phyloP scores from a whole-genome alignment of 1,284 basidiomycete species.

The Xerocomus nothofagi region DNA sequence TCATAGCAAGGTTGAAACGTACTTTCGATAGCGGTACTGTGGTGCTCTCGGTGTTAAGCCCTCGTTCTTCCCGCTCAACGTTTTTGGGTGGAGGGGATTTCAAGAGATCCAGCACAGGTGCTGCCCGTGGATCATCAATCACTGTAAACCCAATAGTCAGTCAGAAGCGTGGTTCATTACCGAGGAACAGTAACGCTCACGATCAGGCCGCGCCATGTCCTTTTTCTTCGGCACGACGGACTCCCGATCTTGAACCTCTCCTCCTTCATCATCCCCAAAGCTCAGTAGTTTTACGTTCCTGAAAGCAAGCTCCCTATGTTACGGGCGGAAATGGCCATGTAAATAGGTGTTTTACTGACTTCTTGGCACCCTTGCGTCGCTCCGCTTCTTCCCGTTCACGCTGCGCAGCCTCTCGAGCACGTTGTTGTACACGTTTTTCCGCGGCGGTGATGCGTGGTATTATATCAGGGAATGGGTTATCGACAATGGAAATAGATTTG shows the following conservation, averaged over 20 bases:
- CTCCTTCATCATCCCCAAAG: conserved; percentile 81
- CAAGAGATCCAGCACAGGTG: conserved; percentile 25
- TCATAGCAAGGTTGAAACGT: neutral
- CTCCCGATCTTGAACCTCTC: conserved; percentile 49
- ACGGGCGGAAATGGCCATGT: neutral
- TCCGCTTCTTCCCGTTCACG: conserved; percentile 76
- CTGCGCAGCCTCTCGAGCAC: conserved; percentile 74
- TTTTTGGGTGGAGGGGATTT: conserved; percentile 19
- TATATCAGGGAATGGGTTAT: conserved; percentile 95
- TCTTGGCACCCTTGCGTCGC: conserved; percentile 76
- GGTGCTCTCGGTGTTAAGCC: neutral
- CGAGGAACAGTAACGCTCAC: conserved; percentile 47
- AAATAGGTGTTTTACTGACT: conserved; percentile 49
- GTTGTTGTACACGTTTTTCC: conserved; percentile 81
- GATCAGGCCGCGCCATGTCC: conserved; percentile 75
- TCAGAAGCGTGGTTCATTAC: neutral
- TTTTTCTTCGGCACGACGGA: conserved; percentile 67
- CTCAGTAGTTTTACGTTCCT: conserved; percentile 88
- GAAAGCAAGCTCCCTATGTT: conserved; percentile 1
- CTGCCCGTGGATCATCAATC: conserved; percentile 44
- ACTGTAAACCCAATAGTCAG: conserved; percentile 41
- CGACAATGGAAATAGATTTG: conserved; percentile 77
- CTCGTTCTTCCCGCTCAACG: conserved; percentile 10
- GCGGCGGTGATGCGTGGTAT: conserved; percentile 94
- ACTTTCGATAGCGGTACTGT: conserved; percentile 21